Percentiles rank a stretch among this genome's conserved stretches.
Conservation (phyloP, 257 asterid genomes). For the Cynanchum wilfordii region DNA sequence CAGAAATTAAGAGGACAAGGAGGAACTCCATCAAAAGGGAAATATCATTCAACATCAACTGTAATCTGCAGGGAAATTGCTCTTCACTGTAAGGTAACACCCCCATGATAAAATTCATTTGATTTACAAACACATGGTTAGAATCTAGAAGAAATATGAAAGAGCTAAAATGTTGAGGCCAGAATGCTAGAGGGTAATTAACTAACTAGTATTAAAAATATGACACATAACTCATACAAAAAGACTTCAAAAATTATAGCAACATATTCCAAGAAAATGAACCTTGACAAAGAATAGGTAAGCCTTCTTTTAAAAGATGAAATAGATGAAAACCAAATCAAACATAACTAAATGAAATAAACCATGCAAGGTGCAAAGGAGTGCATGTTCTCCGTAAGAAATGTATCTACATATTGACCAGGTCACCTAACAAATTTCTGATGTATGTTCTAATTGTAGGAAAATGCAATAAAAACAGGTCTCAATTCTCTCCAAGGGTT, state of each 20-base stretch:
- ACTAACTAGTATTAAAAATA: neutral
- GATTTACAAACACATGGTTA: neutral
- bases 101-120: slow-evolving; percentile 24
- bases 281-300: neutral
- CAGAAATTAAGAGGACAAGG: slow-evolving; percentile 14
- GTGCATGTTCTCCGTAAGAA: neutral
- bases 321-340: neutral
- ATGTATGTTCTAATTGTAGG: neutral
- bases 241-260: neutral
- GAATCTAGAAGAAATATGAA: neutral
- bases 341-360: neutral
- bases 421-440: neutral
- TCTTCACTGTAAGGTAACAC: slow-evolving; percentile 41
- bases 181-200: neutral
- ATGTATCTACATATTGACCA: neutral
- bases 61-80: slow-evolving; percentile 26
- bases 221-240: neutral
- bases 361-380: neutral
- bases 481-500: neutral
- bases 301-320: neutral
- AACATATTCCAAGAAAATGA: neutral
- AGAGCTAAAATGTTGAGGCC: neutral
- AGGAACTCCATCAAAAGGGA: slow-evolving; percentile 13
- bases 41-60: slow-evolving; percentile 23
- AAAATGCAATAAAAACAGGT: neutral